Evolutionary conservation across 2,329 filamentous ascomycete genomes (phyloP).

Genomic region (Berkeleyomyces basicola): DNA sequence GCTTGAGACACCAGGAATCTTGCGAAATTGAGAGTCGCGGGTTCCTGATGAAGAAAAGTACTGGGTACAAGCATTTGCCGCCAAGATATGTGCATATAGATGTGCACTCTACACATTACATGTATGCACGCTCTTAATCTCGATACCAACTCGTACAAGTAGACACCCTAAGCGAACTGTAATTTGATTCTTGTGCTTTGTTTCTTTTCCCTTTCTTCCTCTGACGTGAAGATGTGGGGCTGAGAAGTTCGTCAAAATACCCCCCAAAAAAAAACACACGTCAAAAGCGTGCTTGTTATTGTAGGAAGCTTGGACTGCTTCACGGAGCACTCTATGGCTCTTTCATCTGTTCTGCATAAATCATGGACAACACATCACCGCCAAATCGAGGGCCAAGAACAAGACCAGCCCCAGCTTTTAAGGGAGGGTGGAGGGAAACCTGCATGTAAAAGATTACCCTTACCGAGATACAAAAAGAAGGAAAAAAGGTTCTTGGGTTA

Average conservation of each 20-base stretch:
- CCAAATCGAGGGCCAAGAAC: not conserved
- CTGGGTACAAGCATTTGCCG: not conserved
- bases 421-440: not conserved
- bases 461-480: not conserved
- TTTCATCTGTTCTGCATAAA: not conserved
- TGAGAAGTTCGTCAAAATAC: not conserved
- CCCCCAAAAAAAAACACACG: not conserved
- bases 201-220: not conserved
- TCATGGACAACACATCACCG: not conserved
- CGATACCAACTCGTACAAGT: not conserved
- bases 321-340: not conserved
- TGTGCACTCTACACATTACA: not conserved
- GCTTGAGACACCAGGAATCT: not conserved
- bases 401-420: not conserved
- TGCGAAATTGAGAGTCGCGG: not conserved
- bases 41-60: too few species aligned
- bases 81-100: not conserved
- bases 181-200: not conserved
- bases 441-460: not conserved
- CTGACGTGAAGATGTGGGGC: not conserved
- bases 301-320: not conserved
- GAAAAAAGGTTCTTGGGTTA: not conserved
- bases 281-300: not conserved
- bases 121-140: not conserved
- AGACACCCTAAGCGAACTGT: not conserved